Evolutionary conservation across 2,329 filamentous ascomycete species (phyloP), one percentile per base, ranked within the genome.

Genomic region (Colletotrichum sp.): DNA sequence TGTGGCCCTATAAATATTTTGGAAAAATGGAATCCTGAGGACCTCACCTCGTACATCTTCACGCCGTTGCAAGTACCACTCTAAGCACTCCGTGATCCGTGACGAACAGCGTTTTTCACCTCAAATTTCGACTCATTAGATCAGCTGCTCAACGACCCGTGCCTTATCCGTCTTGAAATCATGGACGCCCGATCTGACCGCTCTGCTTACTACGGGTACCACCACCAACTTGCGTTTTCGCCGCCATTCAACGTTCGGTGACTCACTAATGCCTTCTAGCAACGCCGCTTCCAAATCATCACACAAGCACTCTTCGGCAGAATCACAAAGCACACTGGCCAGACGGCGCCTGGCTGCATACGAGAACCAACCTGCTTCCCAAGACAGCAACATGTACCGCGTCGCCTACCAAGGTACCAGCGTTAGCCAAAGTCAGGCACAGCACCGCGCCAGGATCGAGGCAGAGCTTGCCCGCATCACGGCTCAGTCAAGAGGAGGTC

Each of bases 161-260:
- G n/a, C 44, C 18, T 49, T 5, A 7, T 21, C 2, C 0, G 4
- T 18, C 3, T 9, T 6, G 6, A 5, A 34, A 57, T 18, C 24
- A 71, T 71, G 69, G 13, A 62, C 18, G 18, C 21, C 16, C 30
- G 30, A 24, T 67, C 69, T 10, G 18, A 32, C n/a, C 32, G 57
- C 5, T 68, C 70, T 6, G 32, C 64, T 13, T 49, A 49, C 52
- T 34, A 32, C 26, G 70, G 70, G 70, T 72, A 68, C 26, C 3
- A 0, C 12, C 10, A 21, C 3, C 18, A n/a, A 15, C 2, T 24
- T 18, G 9, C 10, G 9, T 2, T 36, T 4, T 8, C 24, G 24
- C 24, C 4, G 21, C 3, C 9, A 8, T 15, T 30, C 4, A 24
- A 26, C 7, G 26, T 26, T 7, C 3, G 12, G 18, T 72, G 34